A percentile compares a stretch with the other conserved stretches of the same genome.
Evolutionary conservation across 148 eudicot genomes (phyloP).

Genomic region (Rhododendron williamsianum): DNA sequence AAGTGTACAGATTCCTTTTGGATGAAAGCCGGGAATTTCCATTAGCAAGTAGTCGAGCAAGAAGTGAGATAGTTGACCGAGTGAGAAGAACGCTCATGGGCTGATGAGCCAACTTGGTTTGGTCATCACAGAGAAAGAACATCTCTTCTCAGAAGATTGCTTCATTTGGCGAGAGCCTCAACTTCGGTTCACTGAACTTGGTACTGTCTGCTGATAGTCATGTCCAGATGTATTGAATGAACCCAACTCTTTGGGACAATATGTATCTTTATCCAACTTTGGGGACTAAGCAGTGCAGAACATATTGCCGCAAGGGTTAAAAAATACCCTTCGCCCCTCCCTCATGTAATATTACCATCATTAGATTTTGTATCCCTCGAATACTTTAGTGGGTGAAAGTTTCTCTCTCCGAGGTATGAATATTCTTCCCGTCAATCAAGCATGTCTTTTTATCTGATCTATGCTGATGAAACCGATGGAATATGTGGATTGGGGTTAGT

Average conservation of each 20-base stretch:
- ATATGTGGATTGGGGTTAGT: background rate
- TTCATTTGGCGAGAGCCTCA: background rate
- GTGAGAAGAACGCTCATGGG: slow-evolving; percentile 81
- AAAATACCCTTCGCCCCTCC: background rate
- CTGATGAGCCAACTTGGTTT: slow-evolving; percentile 34
- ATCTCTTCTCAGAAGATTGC: background rate
- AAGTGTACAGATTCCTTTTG: slow-evolving; percentile 71
- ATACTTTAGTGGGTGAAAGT: background rate
- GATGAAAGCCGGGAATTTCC: slow-evolving; percentile 59
- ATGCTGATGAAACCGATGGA: background rate
- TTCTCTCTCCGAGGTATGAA: background rate
- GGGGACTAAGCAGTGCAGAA: background rate
- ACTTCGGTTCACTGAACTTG: background rate
- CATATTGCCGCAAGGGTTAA: background rate
- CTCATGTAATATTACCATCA: background rate
- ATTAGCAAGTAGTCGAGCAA: slow-evolving; percentile 41
- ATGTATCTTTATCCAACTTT: background rate
- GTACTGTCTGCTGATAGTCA: background rate
- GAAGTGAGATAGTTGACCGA: slow-evolving; percentile 54
- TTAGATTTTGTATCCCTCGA: background rate
- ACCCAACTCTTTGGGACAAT: background rate
- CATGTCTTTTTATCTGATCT: background rate
- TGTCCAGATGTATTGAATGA: background rate
- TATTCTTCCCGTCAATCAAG: background rate
- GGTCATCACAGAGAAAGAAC: background rate